A percentile compares a stretch with the other conserved stretches of the same genome.
These are phyloP conservation scores for Tuber melanosporum DNA, from an alignment of 495 filamentous ascomycete species.

Conservation along the genomic window DNA sequence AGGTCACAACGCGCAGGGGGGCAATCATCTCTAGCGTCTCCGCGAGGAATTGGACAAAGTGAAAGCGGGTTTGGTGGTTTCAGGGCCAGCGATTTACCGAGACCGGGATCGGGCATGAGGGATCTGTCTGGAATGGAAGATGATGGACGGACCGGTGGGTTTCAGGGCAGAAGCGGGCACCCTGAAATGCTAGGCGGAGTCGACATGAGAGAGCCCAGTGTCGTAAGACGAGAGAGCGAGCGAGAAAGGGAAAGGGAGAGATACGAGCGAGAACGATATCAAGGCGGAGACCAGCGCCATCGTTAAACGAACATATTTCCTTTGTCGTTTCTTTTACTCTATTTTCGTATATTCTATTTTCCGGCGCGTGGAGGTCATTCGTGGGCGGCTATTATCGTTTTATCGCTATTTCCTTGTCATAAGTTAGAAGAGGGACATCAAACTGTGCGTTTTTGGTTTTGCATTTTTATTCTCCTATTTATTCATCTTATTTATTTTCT, in stretches of 20 bases:
- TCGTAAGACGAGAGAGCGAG: constrained; percentile 36
- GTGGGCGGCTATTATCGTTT: constrained; percentile 35
- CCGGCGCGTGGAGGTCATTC: constrained; percentile 35
- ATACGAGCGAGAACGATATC: constrained; percentile 38
- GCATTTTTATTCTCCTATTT: constrained; percentile 29
- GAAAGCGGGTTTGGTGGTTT: constrained; percentile 33
- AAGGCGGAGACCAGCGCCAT: constrained; percentile 36
- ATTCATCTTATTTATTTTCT: constrained; percentile 18
- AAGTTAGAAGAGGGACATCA: constrained; percentile 36
- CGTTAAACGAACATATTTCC: constrained; percentile 36
- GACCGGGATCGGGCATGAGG: constrained; percentile 30
- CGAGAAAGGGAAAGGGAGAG: constrained; percentile 17
- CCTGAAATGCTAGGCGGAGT: constrained; percentile 17
- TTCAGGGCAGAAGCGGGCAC: constrained; percentile 24
- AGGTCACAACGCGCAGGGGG: constrained; percentile 32
- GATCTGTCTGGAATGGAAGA: constrained; percentile 34
- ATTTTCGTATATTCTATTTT: constrained; percentile 25
- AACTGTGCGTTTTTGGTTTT: constrained; percentile 36
- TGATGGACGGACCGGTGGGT: constrained; percentile 23
- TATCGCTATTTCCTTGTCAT: constrained; percentile 34
- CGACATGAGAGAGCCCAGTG: constrained; percentile 32
- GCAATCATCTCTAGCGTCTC: constrained; percentile 28
- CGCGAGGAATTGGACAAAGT: constrained; percentile 31
- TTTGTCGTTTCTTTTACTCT: constrained; percentile 34
- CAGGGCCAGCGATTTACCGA: constrained; percentile 25